A percentile compares a stretch with the other conserved stretches of the same genome.
Conservation (phyloP, 2,329 filamentous ascomycete genomes). For the Ascochyta lentis region DNA sequence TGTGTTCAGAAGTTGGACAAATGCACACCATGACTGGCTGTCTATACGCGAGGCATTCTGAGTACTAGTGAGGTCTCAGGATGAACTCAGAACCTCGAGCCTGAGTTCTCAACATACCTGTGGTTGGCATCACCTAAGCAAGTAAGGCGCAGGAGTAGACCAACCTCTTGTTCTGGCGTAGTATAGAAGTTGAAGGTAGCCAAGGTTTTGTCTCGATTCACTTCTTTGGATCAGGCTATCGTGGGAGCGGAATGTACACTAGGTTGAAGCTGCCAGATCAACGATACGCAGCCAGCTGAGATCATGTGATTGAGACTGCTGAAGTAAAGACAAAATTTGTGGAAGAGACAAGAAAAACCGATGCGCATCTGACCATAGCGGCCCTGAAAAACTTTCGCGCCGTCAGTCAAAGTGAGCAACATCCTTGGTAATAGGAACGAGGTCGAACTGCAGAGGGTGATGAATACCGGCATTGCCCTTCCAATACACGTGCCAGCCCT, state of each 20-base stretch:
- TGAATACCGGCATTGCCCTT: constrained; percentile 15
- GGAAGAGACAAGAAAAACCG: background rate
- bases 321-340: background rate
- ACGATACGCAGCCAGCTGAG: background rate
- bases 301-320: background rate
- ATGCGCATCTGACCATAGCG: background rate
- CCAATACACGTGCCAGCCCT: constrained; percentile 34
- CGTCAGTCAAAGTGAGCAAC: background rate
- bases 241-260: background rate
- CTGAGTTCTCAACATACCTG: too few species aligned
- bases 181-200: background rate
- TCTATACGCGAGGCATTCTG: background rate
- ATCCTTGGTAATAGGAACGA: background rate
- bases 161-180: too few species aligned
- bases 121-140: too few species aligned
- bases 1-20: too few species aligned
- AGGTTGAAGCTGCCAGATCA: background rate
- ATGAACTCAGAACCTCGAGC: background rate
- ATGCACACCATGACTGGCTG: background rate
- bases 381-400: background rate
- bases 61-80: background rate
- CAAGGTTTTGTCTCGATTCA: background rate
- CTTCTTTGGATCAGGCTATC: background rate
- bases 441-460: constrained; percentile 17
- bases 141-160: too few species aligned